Percentiles rank a stretch among this genome's conserved stretches.
phyloP scores from a whole-genome alignment of 2,329 filamentous ascomycete genomes.

The Pseudocercospora eumusae region DNA sequence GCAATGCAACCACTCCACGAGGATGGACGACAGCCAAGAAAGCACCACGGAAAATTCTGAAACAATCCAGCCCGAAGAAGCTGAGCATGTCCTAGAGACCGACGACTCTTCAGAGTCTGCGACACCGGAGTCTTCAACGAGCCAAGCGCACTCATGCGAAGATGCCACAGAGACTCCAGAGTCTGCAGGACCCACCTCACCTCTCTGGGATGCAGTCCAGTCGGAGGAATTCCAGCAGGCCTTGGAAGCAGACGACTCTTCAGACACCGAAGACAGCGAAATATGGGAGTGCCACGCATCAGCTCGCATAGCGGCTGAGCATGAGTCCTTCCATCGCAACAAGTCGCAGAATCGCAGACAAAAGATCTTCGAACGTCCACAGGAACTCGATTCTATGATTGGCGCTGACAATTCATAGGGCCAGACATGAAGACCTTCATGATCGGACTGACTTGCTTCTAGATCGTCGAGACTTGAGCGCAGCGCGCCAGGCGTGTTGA shows the following conservation, averaged over 20 bases:
- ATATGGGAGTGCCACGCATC: neutral
- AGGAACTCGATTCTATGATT: neutral
- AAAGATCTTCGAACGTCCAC: neutral
- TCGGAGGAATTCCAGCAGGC: too few species aligned
- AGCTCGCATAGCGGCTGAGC: neutral
- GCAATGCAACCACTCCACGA: neutral
- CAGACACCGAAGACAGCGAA: neutral
- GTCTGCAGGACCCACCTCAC: too few species aligned
- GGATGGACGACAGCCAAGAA: neutral
- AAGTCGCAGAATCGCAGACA: neutral
- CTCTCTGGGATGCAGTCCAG: too few species aligned
- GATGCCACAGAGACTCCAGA: too few species aligned
- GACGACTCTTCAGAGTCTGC: neutral
- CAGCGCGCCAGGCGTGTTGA: neutral
- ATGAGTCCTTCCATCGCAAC: neutral
- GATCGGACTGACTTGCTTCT: neutral
- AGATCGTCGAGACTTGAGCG: neutral
- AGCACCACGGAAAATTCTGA: neutral
- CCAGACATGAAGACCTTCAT: neutral
- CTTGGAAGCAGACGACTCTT: neutral
- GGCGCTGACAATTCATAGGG: neutral
- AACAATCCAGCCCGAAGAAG: neutral
- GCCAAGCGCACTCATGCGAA: neutral
- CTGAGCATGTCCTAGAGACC: neutral
- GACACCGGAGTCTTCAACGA: neutral